Evolutionary conservation across 2,329 filamentous ascomycete species (phyloP), one percentile per base, ranked within the genome.

Genomic region (Aureobasidium sp.): DNA sequence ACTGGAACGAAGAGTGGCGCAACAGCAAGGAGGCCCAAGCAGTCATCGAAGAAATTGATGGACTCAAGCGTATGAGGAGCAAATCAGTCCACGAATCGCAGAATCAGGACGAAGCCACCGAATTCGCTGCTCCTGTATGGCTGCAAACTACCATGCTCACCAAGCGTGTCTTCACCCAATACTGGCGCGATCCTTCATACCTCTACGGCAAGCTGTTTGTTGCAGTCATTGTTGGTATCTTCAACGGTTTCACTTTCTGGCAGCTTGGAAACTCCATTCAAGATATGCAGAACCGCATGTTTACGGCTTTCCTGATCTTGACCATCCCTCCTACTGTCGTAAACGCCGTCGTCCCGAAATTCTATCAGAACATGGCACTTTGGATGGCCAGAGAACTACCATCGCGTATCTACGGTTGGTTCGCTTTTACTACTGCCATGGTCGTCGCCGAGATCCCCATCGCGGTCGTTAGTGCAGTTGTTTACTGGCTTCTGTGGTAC

Each of bases 241-340:
- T 91, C 79, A 90, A 90, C 74, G 87, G 87, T 26, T 91, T 90
- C 75, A 90, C 88, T 4, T 91, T 90, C 76, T 91, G 82, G 78
- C 78, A 86, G 67, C 80, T 90, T 3, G 86, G 85, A 2, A 79
- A 86, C 71, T 81, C 79, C 0, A 78, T 88, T 52, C 80, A 82
- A 15, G 87, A 88, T 68, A 85, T 91, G 80, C 87, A 91, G 70
- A 85, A 89, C 74, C 83, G 88, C 67, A 87, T 91, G 82, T 92
- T 93, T 78, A 88, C 87, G 26, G 82, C 87, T 64, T 80, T 87
- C 56, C 73, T 87, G 41, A 79, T 79, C 65, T 63, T 80, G 34
- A 72, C 78, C 44, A 73, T 91, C 58, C 86, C 88, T 0, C 86
- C 88, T 0, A 87, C 87, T 27, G 79, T 91, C 56, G 82, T 92